Evolutionary conservation across 352 stramenopile species (phyloP), one percentile per base, ranked within the genome.

Genomic region (Phytopythium boreale): DNA sequence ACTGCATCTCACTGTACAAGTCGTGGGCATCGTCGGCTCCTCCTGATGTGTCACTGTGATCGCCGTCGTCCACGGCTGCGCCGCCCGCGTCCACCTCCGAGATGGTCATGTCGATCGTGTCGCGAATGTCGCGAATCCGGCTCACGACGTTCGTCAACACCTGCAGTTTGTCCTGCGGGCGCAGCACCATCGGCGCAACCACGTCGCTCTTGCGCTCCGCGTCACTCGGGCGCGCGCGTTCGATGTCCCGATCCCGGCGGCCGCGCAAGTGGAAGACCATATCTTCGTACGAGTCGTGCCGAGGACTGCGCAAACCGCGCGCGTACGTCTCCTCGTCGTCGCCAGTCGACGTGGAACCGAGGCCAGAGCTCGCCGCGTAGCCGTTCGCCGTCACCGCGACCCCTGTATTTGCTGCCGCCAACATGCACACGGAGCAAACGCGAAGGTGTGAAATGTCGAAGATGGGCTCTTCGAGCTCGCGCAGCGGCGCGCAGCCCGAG

Each of bases 101-200:
- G 58, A 89, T 83, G 0, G 79, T 79, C 12, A 87, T 62, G 52
- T 89, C 87, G 46, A 91, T 91, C 0, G 82, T 91, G 20, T 89
- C 80, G 14, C 80, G 78, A 24, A 87, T 77, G 24, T 85, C 71
- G 1, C 82, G 82, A 44, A 91, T 91, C 41, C 84, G 78, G 20
- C 72, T 79, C 37, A 91, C 82, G 26, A 91, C 75, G 17, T 86
- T 66, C 9, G 80, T 83, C 2, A 90, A 65, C 27, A 77, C 79
- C 27, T 75, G 62, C 56, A 88, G 64, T 14, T 84, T 82, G 51
- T 88, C 82, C 59, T 78, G 79, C 12, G 75, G 68, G 26, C 73
- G 66, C 31, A 66, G 36, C 59, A 27, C 15, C 47, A 66, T 37
- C 56, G 67, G 49, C 10, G 62, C 57, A 22, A 65, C 69, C 22